Percentiles rank a stretch among this genome's conserved stretches.
Evolutionary conservation across 169 alveolate species (phyloP).

Genomic region (Perkinsus marinus): DNA sequence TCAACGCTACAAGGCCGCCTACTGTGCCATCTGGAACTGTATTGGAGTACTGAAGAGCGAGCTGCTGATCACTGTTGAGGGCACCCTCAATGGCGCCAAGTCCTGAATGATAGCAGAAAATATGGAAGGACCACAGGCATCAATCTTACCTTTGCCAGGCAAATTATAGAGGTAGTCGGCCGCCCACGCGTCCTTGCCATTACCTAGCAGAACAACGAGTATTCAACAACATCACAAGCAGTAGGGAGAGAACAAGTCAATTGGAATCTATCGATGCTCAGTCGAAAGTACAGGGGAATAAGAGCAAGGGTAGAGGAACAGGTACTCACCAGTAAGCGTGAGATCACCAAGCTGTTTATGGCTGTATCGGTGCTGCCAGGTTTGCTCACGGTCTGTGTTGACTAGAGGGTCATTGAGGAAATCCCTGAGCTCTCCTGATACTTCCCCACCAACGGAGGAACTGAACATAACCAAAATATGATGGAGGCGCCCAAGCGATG

Average conservation of each 20-base stretch:
- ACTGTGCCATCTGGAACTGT: background rate
- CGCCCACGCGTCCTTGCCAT: background rate
- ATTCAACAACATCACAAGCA: background rate
- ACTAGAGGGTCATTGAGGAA: background rate
- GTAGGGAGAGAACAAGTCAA: too few species aligned
- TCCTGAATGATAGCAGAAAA: background rate
- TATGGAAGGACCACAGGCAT: background rate
- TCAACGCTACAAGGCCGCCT: background rate
- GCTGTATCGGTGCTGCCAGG: background rate
- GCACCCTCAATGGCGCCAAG: background rate
- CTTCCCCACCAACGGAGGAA: background rate
- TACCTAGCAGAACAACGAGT: background rate
- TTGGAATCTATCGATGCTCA: too few species aligned
- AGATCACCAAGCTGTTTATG: background rate
- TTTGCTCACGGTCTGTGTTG: background rate
- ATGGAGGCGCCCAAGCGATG: background rate
- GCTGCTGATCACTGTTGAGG: background rate
- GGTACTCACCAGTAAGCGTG: background rate
- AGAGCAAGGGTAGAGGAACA: too few species aligned
- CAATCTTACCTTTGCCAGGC: background rate
- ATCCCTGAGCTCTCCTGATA: background rate
- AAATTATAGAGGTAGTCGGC: background rate
- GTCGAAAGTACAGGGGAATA: too few species aligned
- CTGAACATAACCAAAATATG: background rate
- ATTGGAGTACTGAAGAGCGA: background rate